Percentiles rank a stretch among this genome's conserved stretches.
phyloP scores from a whole-genome alignment of 192 early-diverging fungal genomes.

The Entophlyctis luteolus region DNA sequence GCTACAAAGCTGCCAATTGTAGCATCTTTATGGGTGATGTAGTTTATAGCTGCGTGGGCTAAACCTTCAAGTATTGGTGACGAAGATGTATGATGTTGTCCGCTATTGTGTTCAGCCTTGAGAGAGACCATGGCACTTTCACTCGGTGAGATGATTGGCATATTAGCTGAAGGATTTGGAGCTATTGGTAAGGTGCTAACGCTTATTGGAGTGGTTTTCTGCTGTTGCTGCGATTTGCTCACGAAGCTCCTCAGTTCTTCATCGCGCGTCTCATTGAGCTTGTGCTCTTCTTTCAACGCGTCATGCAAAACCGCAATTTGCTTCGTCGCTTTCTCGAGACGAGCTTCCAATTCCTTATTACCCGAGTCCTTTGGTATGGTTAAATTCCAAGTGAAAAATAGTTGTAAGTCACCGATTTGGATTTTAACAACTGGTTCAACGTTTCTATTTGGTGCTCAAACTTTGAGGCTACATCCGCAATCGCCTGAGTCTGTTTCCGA shows the following conservation, averaged over 20 bases:
- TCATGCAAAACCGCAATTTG: conserved; percentile 20
- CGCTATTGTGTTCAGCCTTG: neutral
- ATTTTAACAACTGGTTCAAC: conserved; percentile 16
- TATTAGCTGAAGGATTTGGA: neutral
- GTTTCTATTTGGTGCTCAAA: conserved; percentile 21
- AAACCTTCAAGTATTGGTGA: neutral
- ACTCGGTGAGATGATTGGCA: neutral
- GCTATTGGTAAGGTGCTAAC: neutral
- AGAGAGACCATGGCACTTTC: neutral
- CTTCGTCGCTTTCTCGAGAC: conserved; percentile 16
- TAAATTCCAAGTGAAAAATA: too few species aligned
- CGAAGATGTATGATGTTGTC: neutral
- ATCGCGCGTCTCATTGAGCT: conserved; percentile 19
- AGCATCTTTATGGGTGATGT: too few species aligned
- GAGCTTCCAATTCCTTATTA: conserved; percentile 11
- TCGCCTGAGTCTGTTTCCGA: neutral
- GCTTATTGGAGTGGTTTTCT: neutral
- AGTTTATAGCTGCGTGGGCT: neutral
- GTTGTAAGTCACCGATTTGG: neutral
- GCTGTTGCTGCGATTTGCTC: neutral
- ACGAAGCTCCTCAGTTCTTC: conserved; percentile 1
- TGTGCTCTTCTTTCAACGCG: conserved; percentile 19
- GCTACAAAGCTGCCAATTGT: neutral
- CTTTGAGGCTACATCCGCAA: neutral
- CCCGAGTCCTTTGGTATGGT: neutral